phyloP scores from a whole-genome alignment of 306 rosid species.

The Albizia julibrissin region DNA sequence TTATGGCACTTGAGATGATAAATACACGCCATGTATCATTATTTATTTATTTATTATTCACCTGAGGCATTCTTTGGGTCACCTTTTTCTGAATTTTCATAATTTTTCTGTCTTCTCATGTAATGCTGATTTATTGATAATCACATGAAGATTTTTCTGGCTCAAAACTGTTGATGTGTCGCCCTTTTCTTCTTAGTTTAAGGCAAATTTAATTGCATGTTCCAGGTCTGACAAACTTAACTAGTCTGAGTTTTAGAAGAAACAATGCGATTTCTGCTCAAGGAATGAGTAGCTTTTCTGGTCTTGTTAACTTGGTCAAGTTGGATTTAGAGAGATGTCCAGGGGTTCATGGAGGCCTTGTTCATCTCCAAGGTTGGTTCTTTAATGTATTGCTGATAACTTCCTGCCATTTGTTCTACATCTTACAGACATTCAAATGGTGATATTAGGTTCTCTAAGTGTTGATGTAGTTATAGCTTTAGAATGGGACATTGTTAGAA shows the following conservation, averaged over 20 bases:
- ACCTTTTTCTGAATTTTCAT: background rate
- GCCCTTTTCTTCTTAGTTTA: constrained; percentile 22
- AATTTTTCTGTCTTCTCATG: background rate
- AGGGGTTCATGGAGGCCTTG: constrained; percentile 83
- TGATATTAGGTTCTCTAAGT: background rate
- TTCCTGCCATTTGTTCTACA: constrained; percentile 8
- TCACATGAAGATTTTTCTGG: constrained; percentile 10
- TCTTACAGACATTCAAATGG: background rate
- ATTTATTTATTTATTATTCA: constrained; percentile 16
- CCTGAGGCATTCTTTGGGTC: background rate
- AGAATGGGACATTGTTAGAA: background rate
- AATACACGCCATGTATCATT: background rate
- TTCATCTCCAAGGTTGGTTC: constrained; percentile 74
- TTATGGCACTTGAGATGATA: constrained; percentile 15
- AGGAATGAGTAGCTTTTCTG: constrained; percentile 74
- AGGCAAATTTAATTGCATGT: constrained; percentile 31
- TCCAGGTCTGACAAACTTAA: constrained; percentile 82
- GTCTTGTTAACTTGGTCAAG: constrained; percentile 71
- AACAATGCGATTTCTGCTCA: constrained; percentile 77
- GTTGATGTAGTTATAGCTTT: background rate
- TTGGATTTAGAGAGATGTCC: constrained; percentile 97
- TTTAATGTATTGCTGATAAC: background rate
- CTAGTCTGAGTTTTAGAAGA: constrained; percentile 82
- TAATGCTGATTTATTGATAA: background rate
- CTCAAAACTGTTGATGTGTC: constrained; percentile 10